phyloP scores from a whole-genome alignment of 2,329 filamentous ascomycete species.

The Colletotrichum viniferum region DNA sequence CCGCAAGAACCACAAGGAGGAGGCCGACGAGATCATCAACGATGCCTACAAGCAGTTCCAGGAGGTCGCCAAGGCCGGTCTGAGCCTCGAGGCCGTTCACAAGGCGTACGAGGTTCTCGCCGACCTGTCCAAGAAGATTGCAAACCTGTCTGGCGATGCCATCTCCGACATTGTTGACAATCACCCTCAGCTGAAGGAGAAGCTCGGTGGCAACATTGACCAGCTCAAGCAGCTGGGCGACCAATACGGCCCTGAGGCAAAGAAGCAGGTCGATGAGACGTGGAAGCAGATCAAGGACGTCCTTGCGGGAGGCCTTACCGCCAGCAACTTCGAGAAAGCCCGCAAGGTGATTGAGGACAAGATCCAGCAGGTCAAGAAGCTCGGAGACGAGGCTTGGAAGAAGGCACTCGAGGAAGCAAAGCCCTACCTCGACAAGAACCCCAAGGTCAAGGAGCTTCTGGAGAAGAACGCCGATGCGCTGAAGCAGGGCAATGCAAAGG shows the following conservation, averaged over 20 bases:
- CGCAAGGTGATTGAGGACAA: conserved; percentile 72
- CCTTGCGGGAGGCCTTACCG: conserved; percentile 63
- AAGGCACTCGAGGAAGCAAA: conserved; percentile 74
- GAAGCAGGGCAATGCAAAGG: conserved; percentile 68
- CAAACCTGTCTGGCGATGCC: conserved; percentile 66
- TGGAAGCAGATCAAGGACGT: conserved; percentile 71
- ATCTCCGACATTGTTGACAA: conserved; percentile 71
- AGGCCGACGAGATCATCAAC: conserved; percentile 71
- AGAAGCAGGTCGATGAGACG: conserved; percentile 76
- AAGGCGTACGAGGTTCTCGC: conserved; percentile 67
- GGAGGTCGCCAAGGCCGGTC: conserved; percentile 59
- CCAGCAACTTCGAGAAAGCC: conserved; percentile 56
- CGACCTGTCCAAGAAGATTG: conserved; percentile 64
- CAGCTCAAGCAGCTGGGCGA: conserved; percentile 73
- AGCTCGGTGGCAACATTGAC: conserved; percentile 70
- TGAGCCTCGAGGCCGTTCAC: conserved; percentile 66
- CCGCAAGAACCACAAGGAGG: conserved; percentile 68
- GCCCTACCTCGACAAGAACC: conserved; percentile 76
- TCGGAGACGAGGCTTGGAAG: conserved; percentile 75
- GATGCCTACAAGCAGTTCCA: conserved; percentile 73
- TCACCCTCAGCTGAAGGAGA: conserved; percentile 75
- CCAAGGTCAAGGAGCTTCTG: conserved; percentile 74
- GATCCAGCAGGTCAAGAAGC: conserved; percentile 66
- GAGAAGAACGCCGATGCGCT: conserved; percentile 73
- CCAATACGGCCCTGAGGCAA: conserved; percentile 74